Percentiles rank a stretch among this genome's conserved stretches.
Evolutionary conservation across 345 rosid species (phyloP).

Genomic region (Eutrema yunnanense): DNA sequence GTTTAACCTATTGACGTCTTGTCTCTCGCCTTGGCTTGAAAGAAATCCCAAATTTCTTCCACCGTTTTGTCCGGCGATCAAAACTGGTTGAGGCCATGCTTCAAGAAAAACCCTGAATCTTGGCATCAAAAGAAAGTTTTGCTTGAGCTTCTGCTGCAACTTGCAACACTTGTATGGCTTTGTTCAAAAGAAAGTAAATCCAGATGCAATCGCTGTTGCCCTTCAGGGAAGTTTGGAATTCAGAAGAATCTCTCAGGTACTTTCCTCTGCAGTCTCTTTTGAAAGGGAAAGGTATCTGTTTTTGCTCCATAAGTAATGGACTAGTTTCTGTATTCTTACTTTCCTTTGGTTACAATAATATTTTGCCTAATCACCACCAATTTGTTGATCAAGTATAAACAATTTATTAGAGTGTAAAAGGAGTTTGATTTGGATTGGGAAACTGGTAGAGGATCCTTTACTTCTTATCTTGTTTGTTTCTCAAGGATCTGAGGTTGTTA

Average conservation of each 20-base stretch:
- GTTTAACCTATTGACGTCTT: neutral
- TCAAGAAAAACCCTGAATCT: conserved; percentile 27
- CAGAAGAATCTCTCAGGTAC: conserved; percentile 34
- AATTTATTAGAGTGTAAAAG: conserved; percentile 1
- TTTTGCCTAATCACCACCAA: neutral
- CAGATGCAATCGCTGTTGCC: conserved; percentile 20
- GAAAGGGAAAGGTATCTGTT: conserved; percentile 1
- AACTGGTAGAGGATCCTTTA: conserved; percentile 19
- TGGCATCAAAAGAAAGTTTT: conserved; percentile 36
- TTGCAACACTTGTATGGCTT: neutral
- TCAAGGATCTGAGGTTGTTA: conserved; percentile 11
- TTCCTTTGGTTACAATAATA: conserved; percentile 1
- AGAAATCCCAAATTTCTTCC: conserved; percentile 27
- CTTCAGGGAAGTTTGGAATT: conserved; percentile 29
- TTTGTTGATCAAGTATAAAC: neutral
- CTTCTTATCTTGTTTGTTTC: conserved; percentile 8
- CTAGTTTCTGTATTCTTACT: neutral
- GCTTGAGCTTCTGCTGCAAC: conserved; percentile 21
- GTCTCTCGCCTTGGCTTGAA: conserved; percentile 32
- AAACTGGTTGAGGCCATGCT: conserved; percentile 13
- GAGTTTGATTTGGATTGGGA: conserved; percentile 16
- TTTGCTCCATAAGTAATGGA: conserved; percentile 13
- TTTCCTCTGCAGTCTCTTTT: conserved; percentile 14
- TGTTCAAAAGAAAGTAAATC: neutral
- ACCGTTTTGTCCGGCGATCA: conserved; percentile 24